Conservation (phyloP, 768 basidiomycete genomes). For the Lactarius tabidus region DNA sequence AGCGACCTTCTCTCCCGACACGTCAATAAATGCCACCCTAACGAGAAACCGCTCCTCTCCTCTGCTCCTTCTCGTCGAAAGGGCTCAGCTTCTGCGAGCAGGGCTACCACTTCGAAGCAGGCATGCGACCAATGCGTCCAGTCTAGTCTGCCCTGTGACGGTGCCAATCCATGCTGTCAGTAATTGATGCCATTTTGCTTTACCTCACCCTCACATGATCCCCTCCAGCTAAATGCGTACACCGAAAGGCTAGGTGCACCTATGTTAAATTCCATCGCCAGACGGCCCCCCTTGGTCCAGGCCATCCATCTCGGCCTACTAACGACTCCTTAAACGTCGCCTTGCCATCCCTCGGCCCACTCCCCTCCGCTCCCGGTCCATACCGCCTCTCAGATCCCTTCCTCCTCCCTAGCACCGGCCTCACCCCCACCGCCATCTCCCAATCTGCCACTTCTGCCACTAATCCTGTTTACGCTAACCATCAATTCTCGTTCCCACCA, state of each 20-base stretch:
- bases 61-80: constrained; percentile 52
- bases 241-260: constrained; percentile 69
- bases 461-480: constrained; percentile 15
- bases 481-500: constrained; percentile 23
- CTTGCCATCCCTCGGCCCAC: constrained; percentile 9
- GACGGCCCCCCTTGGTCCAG: constrained; percentile 73
- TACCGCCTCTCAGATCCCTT: constrained; percentile 25
- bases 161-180: constrained; percentile 73
- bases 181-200: constrained; percentile 21
- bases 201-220: constrained; percentile 8
- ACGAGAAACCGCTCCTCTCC: constrained; percentile 53
- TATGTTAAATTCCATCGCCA: constrained; percentile 82
- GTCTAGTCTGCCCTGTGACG: constrained; percentile 70
- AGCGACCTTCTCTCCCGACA: constrained; percentile 85
- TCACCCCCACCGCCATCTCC: constrained; percentile 6
- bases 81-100: constrained; percentile 59
- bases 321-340: constrained; percentile 13
- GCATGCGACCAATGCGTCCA: constrained; percentile 84
- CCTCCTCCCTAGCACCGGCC: constrained; percentile 1
- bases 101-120: constrained; percentile 76
- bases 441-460: background rate
- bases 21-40: constrained; percentile 83
- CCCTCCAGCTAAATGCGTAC: constrained; percentile 63
- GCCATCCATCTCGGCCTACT: constrained; percentile 42
- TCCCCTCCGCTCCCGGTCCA: constrained; percentile 11